These are phyloP conservation scores for Stereocaulon alpinum DNA, from an alignment of 495 filamentous ascomycete species.

Conservation along the genomic window DNA sequence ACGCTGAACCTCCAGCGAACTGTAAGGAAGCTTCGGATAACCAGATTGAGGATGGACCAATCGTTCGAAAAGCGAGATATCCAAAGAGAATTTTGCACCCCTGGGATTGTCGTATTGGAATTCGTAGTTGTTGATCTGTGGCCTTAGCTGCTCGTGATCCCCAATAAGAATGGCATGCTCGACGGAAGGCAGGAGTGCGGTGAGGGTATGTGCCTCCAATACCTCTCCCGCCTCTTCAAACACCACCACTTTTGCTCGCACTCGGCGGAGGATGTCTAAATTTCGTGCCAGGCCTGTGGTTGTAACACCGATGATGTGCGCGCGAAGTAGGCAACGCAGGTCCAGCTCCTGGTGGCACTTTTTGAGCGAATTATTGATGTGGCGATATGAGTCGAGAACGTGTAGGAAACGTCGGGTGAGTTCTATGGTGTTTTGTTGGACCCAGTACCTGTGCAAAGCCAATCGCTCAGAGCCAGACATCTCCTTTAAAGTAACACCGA, in stretches of 20 bases:
- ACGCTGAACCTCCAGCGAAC: constrained; percentile 53
- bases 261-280: constrained; percentile 46
- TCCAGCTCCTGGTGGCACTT: constrained; percentile 28
- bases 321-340: constrained; percentile 28
- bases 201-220: constrained; percentile 58
- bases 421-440: constrained; percentile 30
- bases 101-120: constrained; percentile 46
- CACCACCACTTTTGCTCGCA: constrained; percentile 57
- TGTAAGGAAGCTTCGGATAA: constrained; percentile 38
- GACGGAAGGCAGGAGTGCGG: constrained; percentile 55
- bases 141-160: constrained; percentile 64
- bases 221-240: constrained; percentile 76
- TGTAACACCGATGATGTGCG: constrained; percentile 62
- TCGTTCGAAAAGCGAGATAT: constrained; percentile 61
- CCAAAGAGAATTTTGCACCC: constrained; percentile 49
- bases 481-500: constrained; percentile 14
- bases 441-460: constrained; percentile 35
- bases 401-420: constrained; percentile 28
- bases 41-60: constrained; percentile 38
- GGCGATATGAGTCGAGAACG: constrained; percentile 32
- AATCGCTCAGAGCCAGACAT: constrained; percentile 26
- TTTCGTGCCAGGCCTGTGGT: constrained; percentile 64
- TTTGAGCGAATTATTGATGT: constrained; percentile 6
- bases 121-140: constrained; percentile 55
- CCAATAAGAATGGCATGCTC: constrained; percentile 71